Conservation (phyloP, 148 eudicot species). For the Polygonum maritimum region DNA sequence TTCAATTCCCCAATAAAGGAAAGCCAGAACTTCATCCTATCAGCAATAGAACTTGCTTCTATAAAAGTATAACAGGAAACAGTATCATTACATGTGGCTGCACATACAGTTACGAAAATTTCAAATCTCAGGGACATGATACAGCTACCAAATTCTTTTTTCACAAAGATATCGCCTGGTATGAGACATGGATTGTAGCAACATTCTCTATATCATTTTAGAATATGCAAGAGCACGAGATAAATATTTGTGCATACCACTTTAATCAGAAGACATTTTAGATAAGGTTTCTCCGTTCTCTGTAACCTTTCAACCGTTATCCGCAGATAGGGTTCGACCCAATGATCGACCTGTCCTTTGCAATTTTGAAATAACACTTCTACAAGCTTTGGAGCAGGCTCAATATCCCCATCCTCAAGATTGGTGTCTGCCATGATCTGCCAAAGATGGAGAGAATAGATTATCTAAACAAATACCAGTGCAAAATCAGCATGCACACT, state of each 20-base stretch:
- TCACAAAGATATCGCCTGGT: neutral
- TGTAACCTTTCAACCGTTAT: constrained; percentile 72
- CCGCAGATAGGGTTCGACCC: constrained; percentile 90
- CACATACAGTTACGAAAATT: neutral
- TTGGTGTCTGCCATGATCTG: constrained; percentile 87
- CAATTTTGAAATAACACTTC: constrained; percentile 92
- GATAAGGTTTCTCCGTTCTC: constrained; percentile 54
- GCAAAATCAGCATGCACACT: neutral
- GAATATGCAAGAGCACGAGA: neutral
- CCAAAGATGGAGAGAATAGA: neutral
- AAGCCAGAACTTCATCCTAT: neutral
- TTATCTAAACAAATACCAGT: neutral
- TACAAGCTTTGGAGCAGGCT: constrained; percentile 97
- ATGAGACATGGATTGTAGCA: neutral
- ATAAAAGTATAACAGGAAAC: neutral
- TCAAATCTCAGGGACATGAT: neutral
- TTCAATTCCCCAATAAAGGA: neutral
- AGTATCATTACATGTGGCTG: neutral
- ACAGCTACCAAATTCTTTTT: neutral
- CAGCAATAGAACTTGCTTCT: neutral
- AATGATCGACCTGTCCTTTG: constrained; percentile 88
- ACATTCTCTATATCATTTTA: neutral
- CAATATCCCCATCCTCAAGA: constrained; percentile 88
- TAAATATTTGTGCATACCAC: constrained; percentile 40
- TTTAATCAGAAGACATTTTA: constrained; percentile 77